These are phyloP conservation scores for Ramalina intermedia DNA, from an alignment of 495 filamentous ascomycete genomes.

Conservation along the genomic window DNA sequence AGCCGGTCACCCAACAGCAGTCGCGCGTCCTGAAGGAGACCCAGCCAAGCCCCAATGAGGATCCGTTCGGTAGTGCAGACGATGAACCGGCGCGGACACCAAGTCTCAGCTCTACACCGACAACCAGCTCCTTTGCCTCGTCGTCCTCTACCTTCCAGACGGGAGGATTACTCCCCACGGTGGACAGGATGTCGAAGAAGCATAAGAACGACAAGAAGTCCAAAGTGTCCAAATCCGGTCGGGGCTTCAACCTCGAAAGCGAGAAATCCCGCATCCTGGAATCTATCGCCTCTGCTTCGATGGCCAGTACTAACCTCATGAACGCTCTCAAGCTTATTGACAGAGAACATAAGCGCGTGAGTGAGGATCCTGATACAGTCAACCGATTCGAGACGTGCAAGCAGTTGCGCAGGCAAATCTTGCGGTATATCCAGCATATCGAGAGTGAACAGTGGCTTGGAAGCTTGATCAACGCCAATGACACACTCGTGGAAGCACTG, in stretches of 20 bases:
- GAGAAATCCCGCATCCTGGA: conserved; percentile 76
- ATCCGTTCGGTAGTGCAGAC: conserved; percentile 30
- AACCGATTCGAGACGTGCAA: conserved; percentile 79
- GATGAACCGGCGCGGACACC: not conserved
- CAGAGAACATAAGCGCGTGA: conserved; percentile 74
- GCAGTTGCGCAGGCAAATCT: conserved; percentile 60
- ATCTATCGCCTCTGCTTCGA: conserved; percentile 68
- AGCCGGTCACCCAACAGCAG: conserved; percentile 51
- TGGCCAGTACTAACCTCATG: conserved; percentile 78
- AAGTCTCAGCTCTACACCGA: not conserved
- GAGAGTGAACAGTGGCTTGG: conserved; percentile 73
- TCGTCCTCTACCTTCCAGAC: conserved; percentile 15
- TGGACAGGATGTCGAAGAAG: conserved; percentile 16
- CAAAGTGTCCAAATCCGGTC: conserved; percentile 32
- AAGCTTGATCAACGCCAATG: conserved; percentile 66
- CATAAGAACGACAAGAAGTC: conserved; percentile 24
- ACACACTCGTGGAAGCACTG: conserved; percentile 75
- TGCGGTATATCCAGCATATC: conserved; percentile 81
- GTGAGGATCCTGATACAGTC: conserved; percentile 63
- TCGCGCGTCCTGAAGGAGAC: conserved; percentile 72
- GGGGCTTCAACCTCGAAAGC: conserved; percentile 64
- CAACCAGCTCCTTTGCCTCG: conserved; percentile 1
- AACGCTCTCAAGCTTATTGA: conserved; percentile 88
- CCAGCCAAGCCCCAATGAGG: conserved; percentile 47
- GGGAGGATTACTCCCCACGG: conserved; percentile 11